Percentiles rank a stretch among this genome's conserved stretches.
phyloP scores from a whole-genome alignment of 2,329 filamentous ascomycete genomes.

The Lasiodiplodia sp. region DNA sequence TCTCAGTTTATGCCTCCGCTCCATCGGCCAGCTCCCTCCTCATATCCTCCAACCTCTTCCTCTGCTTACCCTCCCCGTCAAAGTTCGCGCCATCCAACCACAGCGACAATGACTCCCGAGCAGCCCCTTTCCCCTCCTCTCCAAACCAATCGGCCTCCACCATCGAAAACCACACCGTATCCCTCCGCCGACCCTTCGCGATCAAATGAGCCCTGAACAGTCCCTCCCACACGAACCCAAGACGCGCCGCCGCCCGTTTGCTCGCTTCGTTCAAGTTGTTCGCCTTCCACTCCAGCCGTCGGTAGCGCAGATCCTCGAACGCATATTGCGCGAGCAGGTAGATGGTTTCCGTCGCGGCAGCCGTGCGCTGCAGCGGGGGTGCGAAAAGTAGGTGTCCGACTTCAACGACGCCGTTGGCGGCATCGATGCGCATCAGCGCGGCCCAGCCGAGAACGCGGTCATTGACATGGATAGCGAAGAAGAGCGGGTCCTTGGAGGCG shows the following conservation, averaged over 20 bases:
- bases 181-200: constrained; percentile 62
- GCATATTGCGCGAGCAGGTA: constrained; percentile 63
- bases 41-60: constrained; percentile 51
- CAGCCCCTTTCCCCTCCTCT: neutral
- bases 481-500: constrained; percentile 8
- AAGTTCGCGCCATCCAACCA: constrained; percentile 67
- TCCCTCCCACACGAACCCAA: constrained; percentile 68
- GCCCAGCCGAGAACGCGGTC: neutral
- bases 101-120: constrained; percentile 51
- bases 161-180: constrained; percentile 68
- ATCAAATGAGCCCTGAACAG: constrained; percentile 69
- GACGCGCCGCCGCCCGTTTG: constrained; percentile 60
- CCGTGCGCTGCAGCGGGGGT: constrained; percentile 59
- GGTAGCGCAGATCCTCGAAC: constrained; percentile 61
- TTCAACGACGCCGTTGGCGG: constrained; percentile 61
- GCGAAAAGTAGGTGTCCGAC: constrained; percentile 65
- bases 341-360: constrained; percentile 64
- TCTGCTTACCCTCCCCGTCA: constrained; percentile 61
- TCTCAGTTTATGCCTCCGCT: neutral
- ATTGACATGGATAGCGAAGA: constrained; percentile 6
- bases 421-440: constrained; percentile 45
- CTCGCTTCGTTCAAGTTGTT: constrained; percentile 64
- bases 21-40: constrained; percentile 30
- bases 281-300: constrained; percentile 71
- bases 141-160: constrained; percentile 65